Evolutionary conservation across 2,329 filamentous ascomycete genomes (phyloP).

Genomic region (Botrytis byssoidea): DNA sequence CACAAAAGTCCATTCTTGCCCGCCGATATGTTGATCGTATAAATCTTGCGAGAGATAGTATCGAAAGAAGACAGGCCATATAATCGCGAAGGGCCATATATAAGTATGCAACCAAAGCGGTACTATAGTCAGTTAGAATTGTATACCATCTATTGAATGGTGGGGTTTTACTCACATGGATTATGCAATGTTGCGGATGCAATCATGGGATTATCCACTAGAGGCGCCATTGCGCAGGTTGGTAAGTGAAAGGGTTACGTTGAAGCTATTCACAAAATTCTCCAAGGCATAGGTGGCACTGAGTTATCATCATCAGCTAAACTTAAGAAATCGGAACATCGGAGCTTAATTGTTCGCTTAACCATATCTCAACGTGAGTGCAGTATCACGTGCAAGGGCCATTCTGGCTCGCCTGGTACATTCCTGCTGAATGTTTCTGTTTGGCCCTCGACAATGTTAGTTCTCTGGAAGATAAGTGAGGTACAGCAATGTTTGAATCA

Average conservation of each 20-base stretch:
- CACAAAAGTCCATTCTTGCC: constrained; percentile 97
- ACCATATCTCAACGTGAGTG: background rate
- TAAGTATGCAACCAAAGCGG: constrained; percentile 81
- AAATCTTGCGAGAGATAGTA: constrained; percentile 80
- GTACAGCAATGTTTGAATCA: background rate
- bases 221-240: constrained; percentile 59
- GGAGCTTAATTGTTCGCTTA: constrained; percentile 5
- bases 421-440: background rate
- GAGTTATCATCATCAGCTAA: constrained; percentile 10
- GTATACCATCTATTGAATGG: background rate
- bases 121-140: constrained; percentile 42
- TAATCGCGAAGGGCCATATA: constrained; percentile 85
- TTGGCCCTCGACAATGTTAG: background rate
- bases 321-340: background rate
- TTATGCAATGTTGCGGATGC: constrained; percentile 83
- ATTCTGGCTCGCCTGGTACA: background rate
- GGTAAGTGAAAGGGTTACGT: constrained; percentile 10
- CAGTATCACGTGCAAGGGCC: background rate
- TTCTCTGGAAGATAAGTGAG: background rate
- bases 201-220: constrained; percentile 92
- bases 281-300: constrained; percentile 20
- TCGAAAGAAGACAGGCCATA: constrained; percentile 89
- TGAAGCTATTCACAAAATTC: constrained; percentile 19
- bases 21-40: constrained; percentile 88
- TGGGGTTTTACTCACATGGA: constrained; percentile 49